Conservation (phyloP, 1,284 basidiomycete species). For the Fomitopsis betulina region DNA sequence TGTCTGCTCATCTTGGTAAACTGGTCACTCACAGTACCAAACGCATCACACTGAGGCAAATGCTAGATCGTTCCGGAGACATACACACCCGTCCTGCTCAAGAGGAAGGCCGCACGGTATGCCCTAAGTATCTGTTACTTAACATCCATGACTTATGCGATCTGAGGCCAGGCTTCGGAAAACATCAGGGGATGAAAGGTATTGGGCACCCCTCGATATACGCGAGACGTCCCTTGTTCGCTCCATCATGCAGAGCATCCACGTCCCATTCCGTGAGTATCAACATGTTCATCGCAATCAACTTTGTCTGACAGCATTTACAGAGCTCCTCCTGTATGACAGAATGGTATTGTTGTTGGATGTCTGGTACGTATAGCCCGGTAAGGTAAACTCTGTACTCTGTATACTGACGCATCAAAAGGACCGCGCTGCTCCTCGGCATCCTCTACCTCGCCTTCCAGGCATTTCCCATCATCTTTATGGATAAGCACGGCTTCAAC, state of each 20-base stretch:
- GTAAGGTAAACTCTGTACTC: no score
- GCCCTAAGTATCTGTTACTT: neutral
- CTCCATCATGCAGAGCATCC: slow-evolving; percentile 39
- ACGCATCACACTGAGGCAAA: neutral
- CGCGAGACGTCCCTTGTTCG: slow-evolving; percentile 34
- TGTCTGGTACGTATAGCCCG: slow-evolving; percentile 34
- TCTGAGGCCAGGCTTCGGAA: slow-evolving; percentile 44
- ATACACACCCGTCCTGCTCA: slow-evolving; percentile 62
- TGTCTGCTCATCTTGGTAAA: slow-evolving; percentile 48
- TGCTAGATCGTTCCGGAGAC: slow-evolving; percentile 70
- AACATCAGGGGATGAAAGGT: slow-evolving; percentile 48
- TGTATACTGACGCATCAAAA: slow-evolving; percentile 10
- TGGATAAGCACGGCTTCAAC: slow-evolving; percentile 55
- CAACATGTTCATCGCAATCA: neutral
- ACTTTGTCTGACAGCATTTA: neutral
- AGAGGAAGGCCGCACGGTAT: slow-evolving; percentile 45
- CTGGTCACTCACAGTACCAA: neutral
- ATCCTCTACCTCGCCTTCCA: slow-evolving; percentile 75
- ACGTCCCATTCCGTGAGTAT: slow-evolving; percentile 62
- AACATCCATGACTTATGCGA: neutral
- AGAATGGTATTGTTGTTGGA: slow-evolving; percentile 73
- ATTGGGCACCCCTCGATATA: slow-evolving; percentile 54
- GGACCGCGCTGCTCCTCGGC: slow-evolving; percentile 63
- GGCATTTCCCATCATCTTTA: slow-evolving; percentile 70
- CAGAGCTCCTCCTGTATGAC: slow-evolving; percentile 68